A percentile compares a stretch with the other conserved stretches of the same genome.
Conservation (phyloP, 805 yeast genomes). For the Starmera amethionina region DNA sequence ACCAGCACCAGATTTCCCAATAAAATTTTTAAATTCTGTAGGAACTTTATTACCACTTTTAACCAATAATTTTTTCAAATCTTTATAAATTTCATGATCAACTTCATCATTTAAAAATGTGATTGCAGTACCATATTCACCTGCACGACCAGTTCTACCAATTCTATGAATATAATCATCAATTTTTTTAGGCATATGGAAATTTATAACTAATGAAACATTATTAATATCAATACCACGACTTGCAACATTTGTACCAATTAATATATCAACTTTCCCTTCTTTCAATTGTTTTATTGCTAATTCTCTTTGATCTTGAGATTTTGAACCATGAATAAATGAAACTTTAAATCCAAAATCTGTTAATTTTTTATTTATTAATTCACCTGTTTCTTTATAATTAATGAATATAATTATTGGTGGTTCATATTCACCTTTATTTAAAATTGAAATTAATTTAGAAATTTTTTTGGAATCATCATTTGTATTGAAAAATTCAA, state of each 20-base stretch:
- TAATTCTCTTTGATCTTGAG: slow-evolving; percentile 78
- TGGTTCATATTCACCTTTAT: slow-evolving; percentile 25
- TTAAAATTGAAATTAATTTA: slow-evolving; percentile 31
- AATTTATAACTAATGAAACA: slow-evolving; percentile 79
- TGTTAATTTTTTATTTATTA: slow-evolving; percentile 40
- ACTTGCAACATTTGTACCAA: slow-evolving; percentile 95
- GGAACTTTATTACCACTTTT: slow-evolving; percentile 15
- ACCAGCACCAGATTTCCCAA: too few relatives aligned
- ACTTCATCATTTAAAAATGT: slow-evolving; percentile 72
- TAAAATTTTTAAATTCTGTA: slow-evolving; percentile 8
- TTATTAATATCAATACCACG: slow-evolving; percentile 91
- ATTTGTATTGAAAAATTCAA: slow-evolving; percentile 35
- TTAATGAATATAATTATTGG: slow-evolving; percentile 79
- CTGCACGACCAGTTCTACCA: slow-evolving; percentile 98
- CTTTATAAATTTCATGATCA: slow-evolving; percentile 32
- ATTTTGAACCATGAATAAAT: slow-evolving; percentile 77
- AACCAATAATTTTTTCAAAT: slow-evolving; percentile 12
- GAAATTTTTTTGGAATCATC: slow-evolving; percentile 37
- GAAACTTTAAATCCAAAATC: slow-evolving; percentile 40
- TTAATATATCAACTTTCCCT: slow-evolving; percentile 50
- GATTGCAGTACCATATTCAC: slow-evolving; percentile 63
- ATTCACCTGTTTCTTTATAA: slow-evolving; percentile 64
- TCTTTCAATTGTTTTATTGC: slow-evolving; percentile 52
- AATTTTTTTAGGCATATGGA: slow-evolving; percentile 66
- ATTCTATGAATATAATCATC: slow-evolving; percentile 92